phyloP scores from a whole-genome alignment of 192 early-diverging fungal species.

The Gryganskiella cystojenkinii region DNA sequence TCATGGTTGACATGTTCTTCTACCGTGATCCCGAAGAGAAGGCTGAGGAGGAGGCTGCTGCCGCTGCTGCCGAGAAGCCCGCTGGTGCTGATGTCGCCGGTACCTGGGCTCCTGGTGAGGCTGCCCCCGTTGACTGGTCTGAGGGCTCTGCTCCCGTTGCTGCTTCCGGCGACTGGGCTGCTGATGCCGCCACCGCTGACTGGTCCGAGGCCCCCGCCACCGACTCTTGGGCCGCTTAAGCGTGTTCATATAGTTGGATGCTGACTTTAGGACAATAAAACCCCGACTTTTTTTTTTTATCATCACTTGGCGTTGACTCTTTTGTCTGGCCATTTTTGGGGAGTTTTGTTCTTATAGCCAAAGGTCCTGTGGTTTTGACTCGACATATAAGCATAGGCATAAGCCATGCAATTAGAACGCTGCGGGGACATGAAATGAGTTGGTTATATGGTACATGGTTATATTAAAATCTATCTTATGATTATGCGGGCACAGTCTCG shows the following conservation, averaged over 20 bases:
- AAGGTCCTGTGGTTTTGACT: too few relatives aligned
- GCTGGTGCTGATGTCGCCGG: slow-evolving; percentile 30
- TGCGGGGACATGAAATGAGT: too few relatives aligned
- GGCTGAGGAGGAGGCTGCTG: slow-evolving; percentile 90
- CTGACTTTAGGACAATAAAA: too few relatives aligned
- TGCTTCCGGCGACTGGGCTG: slow-evolving; percentile 55
- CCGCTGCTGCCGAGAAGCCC: slow-evolving; percentile 59
- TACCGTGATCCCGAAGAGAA: slow-evolving; percentile 98
- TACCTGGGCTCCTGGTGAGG: slow-evolving; percentile 53
- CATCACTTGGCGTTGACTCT: too few relatives aligned
- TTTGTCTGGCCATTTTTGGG: too few relatives aligned
- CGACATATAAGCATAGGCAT: too few relatives aligned
- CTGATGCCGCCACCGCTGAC: slow-evolving; percentile 43
- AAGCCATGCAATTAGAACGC: too few relatives aligned
- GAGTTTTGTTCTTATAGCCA: too few relatives aligned
- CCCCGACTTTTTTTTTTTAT: too few relatives aligned
- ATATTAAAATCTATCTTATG: too few relatives aligned
- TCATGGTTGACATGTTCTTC: slow-evolving; percentile 99
- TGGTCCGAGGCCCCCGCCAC: slow-evolving; percentile 36
- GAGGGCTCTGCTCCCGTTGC: slow-evolving; percentile 49
- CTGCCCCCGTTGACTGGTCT: slow-evolving; percentile 74
- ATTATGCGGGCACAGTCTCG: slow-evolving; percentile 44
- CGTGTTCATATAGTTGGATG: too few relatives aligned
- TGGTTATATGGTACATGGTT: too few relatives aligned
- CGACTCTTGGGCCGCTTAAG: slow-evolving; percentile 45